A percentile compares a stretch with the other conserved stretches of the same genome.
Evolutionary conservation across 2,329 filamentous ascomycete genomes (phyloP).

Genomic region (Sclerotinia nivalis): DNA sequence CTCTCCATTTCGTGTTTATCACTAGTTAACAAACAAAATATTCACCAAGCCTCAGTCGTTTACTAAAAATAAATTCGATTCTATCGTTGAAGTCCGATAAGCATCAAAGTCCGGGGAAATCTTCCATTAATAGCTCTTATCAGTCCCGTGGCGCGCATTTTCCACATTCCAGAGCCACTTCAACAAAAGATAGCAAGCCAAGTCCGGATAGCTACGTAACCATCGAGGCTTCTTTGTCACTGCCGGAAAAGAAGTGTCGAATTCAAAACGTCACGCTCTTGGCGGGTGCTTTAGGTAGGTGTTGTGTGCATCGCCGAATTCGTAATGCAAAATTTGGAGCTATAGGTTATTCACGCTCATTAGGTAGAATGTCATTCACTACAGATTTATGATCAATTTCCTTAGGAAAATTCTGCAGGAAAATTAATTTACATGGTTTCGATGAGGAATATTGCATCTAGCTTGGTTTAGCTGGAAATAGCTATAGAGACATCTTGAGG

Average conservation of each 20-base stretch:
- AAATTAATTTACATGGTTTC: neutral
- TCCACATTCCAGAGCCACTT: constrained; percentile 19
- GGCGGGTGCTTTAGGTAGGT: constrained; percentile 5
- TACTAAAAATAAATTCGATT: neutral
- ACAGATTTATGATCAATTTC: neutral
- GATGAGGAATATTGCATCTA: neutral
- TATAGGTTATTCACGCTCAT: neutral
- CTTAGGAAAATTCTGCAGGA: neutral
- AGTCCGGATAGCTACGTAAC: neutral
- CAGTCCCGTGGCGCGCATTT: neutral
- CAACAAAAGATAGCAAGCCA: neutral
- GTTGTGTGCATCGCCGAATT: constrained; percentile 2
- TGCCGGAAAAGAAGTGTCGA: neutral
- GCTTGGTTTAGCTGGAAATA: neutral
- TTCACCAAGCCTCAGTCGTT: neutral
- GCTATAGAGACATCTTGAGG: neutral
- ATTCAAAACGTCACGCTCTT: neutral
- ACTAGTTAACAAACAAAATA: neutral
- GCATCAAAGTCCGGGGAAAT: neutral
- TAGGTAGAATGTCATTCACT: constrained; percentile 1
- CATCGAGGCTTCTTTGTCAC: constrained; percentile 8
- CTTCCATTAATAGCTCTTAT: constrained; percentile 9
- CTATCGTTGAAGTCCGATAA: neutral
- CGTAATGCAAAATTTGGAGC: neutral
- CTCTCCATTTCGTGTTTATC: neutral